A percentile compares a stretch with the other conserved stretches of the same genome.
phyloP scores from a whole-genome alignment of 2,329 filamentous ascomycete species.

The Exophiala xenobiotica region DNA sequence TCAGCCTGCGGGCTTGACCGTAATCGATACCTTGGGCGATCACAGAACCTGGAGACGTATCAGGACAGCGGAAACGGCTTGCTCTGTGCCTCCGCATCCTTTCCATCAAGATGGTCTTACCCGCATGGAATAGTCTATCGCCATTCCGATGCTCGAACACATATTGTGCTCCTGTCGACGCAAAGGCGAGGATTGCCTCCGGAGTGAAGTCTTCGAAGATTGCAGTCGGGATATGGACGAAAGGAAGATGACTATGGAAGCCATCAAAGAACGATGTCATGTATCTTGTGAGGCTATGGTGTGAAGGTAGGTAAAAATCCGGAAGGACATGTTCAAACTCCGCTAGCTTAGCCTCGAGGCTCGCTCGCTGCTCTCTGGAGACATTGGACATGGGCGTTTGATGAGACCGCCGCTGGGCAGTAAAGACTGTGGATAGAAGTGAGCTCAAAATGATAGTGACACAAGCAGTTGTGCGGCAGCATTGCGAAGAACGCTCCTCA shows the following conservation, averaged over 20 bases:
- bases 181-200: background rate
- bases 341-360: background rate
- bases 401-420: background rate
- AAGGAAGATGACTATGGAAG: conserved; percentile 2
- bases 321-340: background rate
- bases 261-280: background rate
- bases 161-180: conserved; percentile 1
- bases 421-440: background rate
- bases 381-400: conserved; percentile 1
- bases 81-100: background rate
- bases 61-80: background rate
- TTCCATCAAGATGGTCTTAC: background rate
- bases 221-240: conserved; percentile 1
- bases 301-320: background rate
- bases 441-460: conserved; percentile 3
- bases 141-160: conserved; percentile 2
- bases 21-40: conserved; percentile 1
- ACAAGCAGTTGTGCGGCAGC: no score
- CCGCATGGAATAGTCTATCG: background rate
- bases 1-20: background rate
- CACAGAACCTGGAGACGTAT: background rate
- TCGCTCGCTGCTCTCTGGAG: background rate
- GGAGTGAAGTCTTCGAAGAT: background rate
- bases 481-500: no score
- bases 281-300: background rate